These are phyloP conservation scores for Leptographium galeiforme DNA, from an alignment of 2,329 filamentous ascomycete species.

Conservation along the genomic window DNA sequence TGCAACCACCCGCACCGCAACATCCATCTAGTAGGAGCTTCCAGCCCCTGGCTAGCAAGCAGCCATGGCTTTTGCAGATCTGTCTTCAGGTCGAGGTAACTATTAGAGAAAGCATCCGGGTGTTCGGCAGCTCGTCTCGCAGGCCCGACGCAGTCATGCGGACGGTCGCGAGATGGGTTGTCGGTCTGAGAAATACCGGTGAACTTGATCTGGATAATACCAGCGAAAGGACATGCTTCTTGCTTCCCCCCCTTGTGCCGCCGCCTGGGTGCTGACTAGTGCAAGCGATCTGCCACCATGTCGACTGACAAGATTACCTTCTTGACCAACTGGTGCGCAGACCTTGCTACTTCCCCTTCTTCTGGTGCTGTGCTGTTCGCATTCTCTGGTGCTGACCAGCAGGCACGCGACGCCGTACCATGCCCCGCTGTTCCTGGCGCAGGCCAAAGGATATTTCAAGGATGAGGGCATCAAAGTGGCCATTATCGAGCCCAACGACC, in stretches of 20 bases:
- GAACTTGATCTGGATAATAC: conserved; percentile 51
- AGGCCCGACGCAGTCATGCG: conserved; percentile 15
- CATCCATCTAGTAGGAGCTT: conserved; percentile 1
- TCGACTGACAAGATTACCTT: conserved; percentile 77
- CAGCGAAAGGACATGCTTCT: conserved; percentile 74
- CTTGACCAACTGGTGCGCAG: conserved; percentile 63
- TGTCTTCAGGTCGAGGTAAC: conserved; percentile 31
- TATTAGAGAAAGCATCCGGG: conserved; percentile 33
- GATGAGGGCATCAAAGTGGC: conserved; percentile 68
- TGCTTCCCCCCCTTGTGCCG: conserved; percentile 27
- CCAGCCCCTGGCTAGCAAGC: not conserved
- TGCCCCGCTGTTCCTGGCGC: conserved; percentile 62
- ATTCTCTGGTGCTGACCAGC: conserved; percentile 4
- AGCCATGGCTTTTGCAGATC: conserved; percentile 17
- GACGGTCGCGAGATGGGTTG: conserved; percentile 9
- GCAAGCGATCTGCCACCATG: conserved; percentile 40
- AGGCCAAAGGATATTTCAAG: conserved; percentile 61
- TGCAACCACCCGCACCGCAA: not conserved
- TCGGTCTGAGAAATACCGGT: conserved; percentile 63
- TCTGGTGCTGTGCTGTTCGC: too few species aligned
- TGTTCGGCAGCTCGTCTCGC: conserved; percentile 24
- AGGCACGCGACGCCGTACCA: conserved; percentile 78
- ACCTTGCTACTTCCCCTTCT: not conserved
- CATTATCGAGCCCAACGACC: conserved; percentile 65
- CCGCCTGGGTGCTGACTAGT: conserved; percentile 1